phyloP scores from a whole-genome alignment of 441 rosid species.

The Adansonia gregorii region DNA sequence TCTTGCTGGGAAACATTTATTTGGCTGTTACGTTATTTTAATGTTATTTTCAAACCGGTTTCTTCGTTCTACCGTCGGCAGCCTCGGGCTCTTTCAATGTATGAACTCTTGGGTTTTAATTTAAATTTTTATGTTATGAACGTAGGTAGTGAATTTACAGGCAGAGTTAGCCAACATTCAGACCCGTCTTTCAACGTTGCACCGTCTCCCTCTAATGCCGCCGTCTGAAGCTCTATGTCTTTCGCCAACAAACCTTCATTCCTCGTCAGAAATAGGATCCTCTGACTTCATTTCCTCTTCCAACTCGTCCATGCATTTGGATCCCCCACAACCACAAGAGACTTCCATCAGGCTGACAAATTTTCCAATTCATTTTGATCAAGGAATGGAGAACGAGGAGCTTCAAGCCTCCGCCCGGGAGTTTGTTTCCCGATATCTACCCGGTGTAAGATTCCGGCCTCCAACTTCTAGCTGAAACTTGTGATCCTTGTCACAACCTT shows the following conservation, averaged over 20 bases:
- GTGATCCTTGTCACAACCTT: neutral
- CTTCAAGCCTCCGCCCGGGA: constrained; percentile 51
- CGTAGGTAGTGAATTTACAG: constrained; percentile 46
- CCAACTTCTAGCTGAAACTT: constrained; percentile 34
- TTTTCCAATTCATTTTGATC: constrained; percentile 32
- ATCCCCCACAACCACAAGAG: constrained; percentile 34
- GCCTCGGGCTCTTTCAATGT: neutral
- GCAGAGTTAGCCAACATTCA: constrained; percentile 70
- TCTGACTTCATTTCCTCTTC: constrained; percentile 34
- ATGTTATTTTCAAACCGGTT: neutral
- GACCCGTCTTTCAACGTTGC: constrained; percentile 62
- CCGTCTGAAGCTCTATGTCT: constrained; percentile 24
- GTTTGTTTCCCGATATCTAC: constrained; percentile 51
- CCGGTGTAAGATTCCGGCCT: constrained; percentile 41
- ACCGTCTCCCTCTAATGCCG: constrained; percentile 38
- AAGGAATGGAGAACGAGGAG: constrained; percentile 38
- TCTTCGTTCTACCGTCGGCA: neutral
- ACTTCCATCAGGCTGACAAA: constrained; percentile 29
- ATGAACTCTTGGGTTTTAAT: neutral
- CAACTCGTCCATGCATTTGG: constrained; percentile 32
- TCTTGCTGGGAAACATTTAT: neutral
- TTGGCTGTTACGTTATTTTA: neutral
- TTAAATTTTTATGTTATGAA: neutral
- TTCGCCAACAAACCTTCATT: constrained; percentile 16
- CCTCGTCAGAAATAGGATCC: constrained; percentile 25